Percentiles rank a stretch among this genome's conserved stretches.
Conservation (phyloP, 768 basidiomycete genomes). For the Russula lepida region DNA sequence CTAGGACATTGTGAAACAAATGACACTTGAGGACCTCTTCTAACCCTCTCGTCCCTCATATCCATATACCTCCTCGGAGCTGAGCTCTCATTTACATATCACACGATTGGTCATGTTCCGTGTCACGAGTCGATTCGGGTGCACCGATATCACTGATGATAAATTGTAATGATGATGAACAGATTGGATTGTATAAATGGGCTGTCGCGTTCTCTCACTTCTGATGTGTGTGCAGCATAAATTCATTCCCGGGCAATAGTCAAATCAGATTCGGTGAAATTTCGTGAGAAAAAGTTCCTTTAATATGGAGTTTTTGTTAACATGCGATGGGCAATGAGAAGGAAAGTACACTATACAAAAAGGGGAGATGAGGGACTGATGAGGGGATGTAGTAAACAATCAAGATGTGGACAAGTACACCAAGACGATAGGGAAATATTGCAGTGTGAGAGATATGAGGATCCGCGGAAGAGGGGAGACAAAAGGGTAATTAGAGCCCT, state of each 20-base stretch:
- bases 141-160: conserved; percentile 12
- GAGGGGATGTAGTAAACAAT: conserved; percentile 11
- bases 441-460: conserved; percentile 6
- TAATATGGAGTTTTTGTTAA: neutral
- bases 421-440: conserved; percentile 11
- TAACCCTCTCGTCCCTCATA: conserved; percentile 25
- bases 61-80: conserved; percentile 8
- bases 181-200: neutral
- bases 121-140: neutral
- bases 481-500: neutral
- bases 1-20: conserved; percentile 97
- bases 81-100: neutral
- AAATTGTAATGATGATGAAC: conserved; percentile 10
- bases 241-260: neutral
- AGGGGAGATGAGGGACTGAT: neutral
- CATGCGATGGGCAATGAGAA: neutral
- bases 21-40: conserved; percentile 94
- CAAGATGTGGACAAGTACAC: conserved; percentile 11
- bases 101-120: neutral
- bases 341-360: conserved; percentile 11
- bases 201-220: conserved; percentile 7
- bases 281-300: neutral
- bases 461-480: neutral
- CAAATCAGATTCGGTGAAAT: neutral
- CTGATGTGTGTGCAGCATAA: neutral